These are phyloP conservation scores for Emericellopsis terricola DNA, from an alignment of 495 filamentous ascomycete species.

Conservation along the genomic window DNA sequence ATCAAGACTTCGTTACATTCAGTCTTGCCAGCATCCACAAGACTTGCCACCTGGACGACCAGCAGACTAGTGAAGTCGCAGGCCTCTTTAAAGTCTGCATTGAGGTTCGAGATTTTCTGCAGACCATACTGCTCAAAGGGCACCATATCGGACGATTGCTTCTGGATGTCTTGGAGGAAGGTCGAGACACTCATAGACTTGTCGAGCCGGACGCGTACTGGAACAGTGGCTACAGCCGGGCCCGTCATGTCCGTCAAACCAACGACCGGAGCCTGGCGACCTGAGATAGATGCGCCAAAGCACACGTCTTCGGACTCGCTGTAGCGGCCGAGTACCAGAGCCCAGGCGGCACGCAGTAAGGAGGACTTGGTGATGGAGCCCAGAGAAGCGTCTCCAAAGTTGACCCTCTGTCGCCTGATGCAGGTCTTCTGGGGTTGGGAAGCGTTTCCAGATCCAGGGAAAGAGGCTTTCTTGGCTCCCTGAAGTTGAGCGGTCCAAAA, in stretches of 20 bases:
- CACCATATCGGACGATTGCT: constrained; percentile 15
- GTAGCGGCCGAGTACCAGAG: constrained; percentile 15
- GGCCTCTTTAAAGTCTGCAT: constrained; percentile 10
- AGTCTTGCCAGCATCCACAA: neutral
- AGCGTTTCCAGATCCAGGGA: constrained; percentile 10
- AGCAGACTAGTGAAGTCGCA: constrained; percentile 5
- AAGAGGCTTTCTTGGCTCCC: constrained; percentile 10
- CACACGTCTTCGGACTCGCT: constrained; percentile 24
- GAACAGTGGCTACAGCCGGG: constrained; percentile 39
- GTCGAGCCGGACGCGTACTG: constrained; percentile 19
- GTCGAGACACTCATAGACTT: constrained; percentile 2
- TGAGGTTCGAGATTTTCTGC: constrained; percentile 19
- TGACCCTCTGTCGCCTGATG: neutral
- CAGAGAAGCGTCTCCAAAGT: neutral
- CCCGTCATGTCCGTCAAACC: constrained; percentile 29
- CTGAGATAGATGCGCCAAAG: constrained; percentile 28
- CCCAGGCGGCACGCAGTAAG: constrained; percentile 30
- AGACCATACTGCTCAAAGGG: constrained; percentile 27
- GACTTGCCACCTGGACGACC: neutral
- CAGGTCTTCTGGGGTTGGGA: neutral
- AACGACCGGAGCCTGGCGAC: no score
- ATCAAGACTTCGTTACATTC: no score
- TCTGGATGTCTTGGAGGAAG: constrained; percentile 13
- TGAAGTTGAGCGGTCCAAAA: constrained; percentile 2
- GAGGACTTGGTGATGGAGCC: constrained; percentile 12